Evolutionary conservation across 768 basidiomycete genomes (phyloP).

Genomic region (Kwoniella pini): DNA sequence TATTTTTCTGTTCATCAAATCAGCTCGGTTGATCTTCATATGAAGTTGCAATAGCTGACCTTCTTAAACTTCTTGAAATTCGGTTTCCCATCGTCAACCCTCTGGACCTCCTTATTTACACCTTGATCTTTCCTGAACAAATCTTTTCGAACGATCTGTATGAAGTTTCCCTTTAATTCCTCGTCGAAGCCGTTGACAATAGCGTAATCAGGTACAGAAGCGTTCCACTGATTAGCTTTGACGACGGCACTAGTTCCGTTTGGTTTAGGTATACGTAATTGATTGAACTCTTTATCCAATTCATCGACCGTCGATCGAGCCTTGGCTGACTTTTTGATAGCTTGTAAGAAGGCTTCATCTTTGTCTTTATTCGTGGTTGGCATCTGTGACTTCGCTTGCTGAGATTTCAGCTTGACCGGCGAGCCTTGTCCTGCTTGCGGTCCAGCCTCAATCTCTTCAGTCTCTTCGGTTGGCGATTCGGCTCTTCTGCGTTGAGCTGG

Average conservation of each 20-base stretch:
- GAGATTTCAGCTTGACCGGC: background rate
- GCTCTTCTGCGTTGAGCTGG: slow-evolving; percentile 9
- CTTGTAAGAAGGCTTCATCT: slow-evolving; percentile 48
- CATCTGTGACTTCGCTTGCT: background rate
- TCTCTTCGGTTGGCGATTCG: slow-evolving; percentile 28
- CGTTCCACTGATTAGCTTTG: slow-evolving; percentile 24
- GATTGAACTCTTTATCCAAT: slow-evolving; percentile 52
- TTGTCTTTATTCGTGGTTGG: background rate
- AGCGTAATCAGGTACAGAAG: slow-evolving; percentile 38
- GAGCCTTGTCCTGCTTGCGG: background rate
- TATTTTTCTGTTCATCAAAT: slow-evolving; percentile 32
- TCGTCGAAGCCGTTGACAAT: slow-evolving; percentile 47
- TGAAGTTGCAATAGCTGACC: slow-evolving; percentile 27
- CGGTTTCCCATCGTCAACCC: slow-evolving; percentile 35
- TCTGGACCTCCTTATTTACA: slow-evolving; percentile 4
- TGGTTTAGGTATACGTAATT: slow-evolving; percentile 46
- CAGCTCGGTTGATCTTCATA: background rate
- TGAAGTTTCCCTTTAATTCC: slow-evolving; percentile 51
- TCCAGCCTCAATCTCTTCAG: slow-evolving; percentile 19
- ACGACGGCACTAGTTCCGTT: slow-evolving; percentile 13
- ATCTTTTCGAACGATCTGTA: slow-evolving; percentile 49
- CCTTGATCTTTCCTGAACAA: slow-evolving; percentile 48
- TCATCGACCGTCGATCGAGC: slow-evolving; percentile 48
- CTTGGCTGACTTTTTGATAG: slow-evolving; percentile 42
- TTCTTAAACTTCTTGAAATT: slow-evolving; percentile 56